phyloP scores from a whole-genome alignment of 306 rosid species.

The Dryas alaskensis region DNA sequence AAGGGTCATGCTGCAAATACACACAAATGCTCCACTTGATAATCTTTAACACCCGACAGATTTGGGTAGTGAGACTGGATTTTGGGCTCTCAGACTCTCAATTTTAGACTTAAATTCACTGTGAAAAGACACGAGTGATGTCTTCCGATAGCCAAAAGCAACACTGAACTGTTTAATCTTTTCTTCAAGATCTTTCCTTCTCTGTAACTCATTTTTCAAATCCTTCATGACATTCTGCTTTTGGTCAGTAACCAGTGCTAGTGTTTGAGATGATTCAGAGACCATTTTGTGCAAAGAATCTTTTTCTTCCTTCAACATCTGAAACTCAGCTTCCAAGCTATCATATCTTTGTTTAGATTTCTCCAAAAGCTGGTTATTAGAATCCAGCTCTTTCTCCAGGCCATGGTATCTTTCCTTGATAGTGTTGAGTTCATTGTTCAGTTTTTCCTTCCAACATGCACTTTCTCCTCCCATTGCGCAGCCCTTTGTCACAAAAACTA shows the following conservation, averaged over 20 bases:
- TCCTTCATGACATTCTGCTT: constrained; percentile 66
- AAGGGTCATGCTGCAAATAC: neutral
- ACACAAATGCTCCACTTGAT: neutral
- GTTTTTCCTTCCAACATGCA: constrained; percentile 45
- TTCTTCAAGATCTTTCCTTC: constrained; percentile 75
- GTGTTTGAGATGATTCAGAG: constrained; percentile 55
- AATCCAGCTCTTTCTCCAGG: constrained; percentile 40
- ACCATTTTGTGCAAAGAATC: constrained; percentile 52
- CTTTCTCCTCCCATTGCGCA: constrained; percentile 54
- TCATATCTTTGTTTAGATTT: constrained; percentile 55
- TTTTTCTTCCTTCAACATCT: constrained; percentile 55
- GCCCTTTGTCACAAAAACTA: constrained; percentile 71
- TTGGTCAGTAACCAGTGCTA: constrained; percentile 45
- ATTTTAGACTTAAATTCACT: constrained; percentile 52
- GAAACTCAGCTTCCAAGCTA: constrained; percentile 58
- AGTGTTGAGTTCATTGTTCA: constrained; percentile 42
- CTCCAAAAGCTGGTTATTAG: constrained; percentile 47
- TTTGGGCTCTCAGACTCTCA: constrained; percentile 49
- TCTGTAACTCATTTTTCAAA: constrained; percentile 52
- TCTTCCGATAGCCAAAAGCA: constrained; percentile 66
- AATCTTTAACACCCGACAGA: constrained; percentile 22
- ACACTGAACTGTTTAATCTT: constrained; percentile 61
- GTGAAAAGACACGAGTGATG: constrained; percentile 53
- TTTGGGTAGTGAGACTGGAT: constrained; percentile 46
- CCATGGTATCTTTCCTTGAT: constrained; percentile 41